A percentile compares a stretch with the other conserved stretches of the same genome.
phyloP scores from a whole-genome alignment of 768 basidiomycete genomes.

The Mycena leptocephala region DNA sequence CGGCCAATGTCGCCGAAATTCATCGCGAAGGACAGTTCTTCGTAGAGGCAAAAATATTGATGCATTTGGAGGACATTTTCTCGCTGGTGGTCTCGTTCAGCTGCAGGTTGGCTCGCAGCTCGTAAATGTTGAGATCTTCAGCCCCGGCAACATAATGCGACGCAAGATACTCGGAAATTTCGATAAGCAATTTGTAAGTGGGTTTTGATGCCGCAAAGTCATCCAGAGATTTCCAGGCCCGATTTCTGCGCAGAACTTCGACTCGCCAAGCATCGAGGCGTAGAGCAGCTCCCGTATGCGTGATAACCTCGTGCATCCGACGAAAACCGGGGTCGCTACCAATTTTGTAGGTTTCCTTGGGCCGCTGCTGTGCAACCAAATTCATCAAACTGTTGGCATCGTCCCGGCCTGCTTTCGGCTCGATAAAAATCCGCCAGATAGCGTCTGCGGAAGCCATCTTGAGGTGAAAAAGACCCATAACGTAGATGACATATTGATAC shows the following conservation, averaged over 20 bases:
- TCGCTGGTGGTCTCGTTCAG: constrained; percentile 46
- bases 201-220: constrained; percentile 51
- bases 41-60: constrained; percentile 57
- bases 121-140: constrained; percentile 14
- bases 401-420: constrained; percentile 25
- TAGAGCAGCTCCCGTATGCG: too few relatives aligned
- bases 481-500: constrained; percentile 50
- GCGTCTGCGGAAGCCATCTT: too few relatives aligned
- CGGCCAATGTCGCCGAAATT: constrained; percentile 51
- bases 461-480: constrained; percentile 48
- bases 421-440: constrained; percentile 42
- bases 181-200: constrained; percentile 39
- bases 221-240: constrained; percentile 37
- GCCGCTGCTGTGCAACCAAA: constrained; percentile 42
- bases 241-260: constrained; percentile 27
- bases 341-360: constrained; percentile 51
- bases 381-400: constrained; percentile 40
- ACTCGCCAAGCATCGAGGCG: too few relatives aligned
- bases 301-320: too few relatives aligned
- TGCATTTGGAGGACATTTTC: constrained; percentile 53
- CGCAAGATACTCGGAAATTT: constrained; percentile 43
- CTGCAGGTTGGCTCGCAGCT: neutral
- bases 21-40: constrained; percentile 54
- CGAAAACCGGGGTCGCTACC: too few relatives aligned
- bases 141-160: constrained; percentile 36